These are phyloP conservation scores for Penicillium desertorum DNA, from an alignment of 495 filamentous ascomycete genomes.

Conservation along the genomic window DNA sequence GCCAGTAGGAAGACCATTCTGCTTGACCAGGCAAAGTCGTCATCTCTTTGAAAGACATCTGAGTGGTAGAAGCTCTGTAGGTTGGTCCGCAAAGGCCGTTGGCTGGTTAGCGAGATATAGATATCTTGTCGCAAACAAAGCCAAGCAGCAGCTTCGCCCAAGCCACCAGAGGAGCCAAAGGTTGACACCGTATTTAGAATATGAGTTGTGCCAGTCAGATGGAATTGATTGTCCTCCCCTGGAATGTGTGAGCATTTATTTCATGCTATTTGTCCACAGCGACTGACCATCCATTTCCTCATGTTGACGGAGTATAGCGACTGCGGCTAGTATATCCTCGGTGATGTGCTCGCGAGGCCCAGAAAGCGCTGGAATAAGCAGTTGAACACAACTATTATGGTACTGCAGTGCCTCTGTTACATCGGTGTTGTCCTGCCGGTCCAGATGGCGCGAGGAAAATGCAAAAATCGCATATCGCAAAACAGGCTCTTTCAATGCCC, in stretches of 20 bases:
- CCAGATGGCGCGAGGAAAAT: slow-evolving; percentile 33
- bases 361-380: slow-evolving; percentile 30
- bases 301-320: slow-evolving; percentile 34
- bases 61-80: slow-evolving; percentile 28
- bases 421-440: slow-evolving; percentile 20
- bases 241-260: background rate
- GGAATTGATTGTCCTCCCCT: slow-evolving; percentile 36
- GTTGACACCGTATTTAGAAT: slow-evolving; percentile 33
- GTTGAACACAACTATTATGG: slow-evolving; percentile 30
- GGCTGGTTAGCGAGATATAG: slow-evolving; percentile 30
- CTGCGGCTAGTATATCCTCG: slow-evolving; percentile 30
- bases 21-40: slow-evolving; percentile 35
- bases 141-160: slow-evolving; percentile 37
- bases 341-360: slow-evolving; percentile 22
- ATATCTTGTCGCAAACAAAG: slow-evolving; percentile 35
- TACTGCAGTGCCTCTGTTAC: slow-evolving; percentile 29
- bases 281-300: slow-evolving; percentile 35
- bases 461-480: slow-evolving; percentile 31
- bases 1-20: slow-evolving; percentile 33
- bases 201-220: slow-evolving; percentile 31
- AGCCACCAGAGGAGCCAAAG: slow-evolving; percentile 30
- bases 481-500: slow-evolving; percentile 29
- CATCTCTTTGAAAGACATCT: slow-evolving; percentile 27
- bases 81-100: slow-evolving; percentile 27
- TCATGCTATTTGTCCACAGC: background rate